Base-by-base conservation (phyloP, 2,329 filamentous ascomycete species). In the Fusarium duplospermum region DNA sequence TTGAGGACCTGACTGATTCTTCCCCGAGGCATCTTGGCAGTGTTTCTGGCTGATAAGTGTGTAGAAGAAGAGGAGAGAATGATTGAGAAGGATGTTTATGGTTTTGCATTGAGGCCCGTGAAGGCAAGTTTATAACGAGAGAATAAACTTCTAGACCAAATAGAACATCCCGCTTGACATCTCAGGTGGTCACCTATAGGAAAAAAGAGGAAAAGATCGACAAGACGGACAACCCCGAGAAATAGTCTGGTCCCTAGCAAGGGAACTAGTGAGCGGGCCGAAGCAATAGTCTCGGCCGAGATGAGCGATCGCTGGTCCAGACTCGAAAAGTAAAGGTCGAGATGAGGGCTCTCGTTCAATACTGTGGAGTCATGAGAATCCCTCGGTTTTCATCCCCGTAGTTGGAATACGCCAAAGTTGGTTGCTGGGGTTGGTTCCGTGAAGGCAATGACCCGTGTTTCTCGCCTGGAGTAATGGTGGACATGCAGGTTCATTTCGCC, bases 261-360 rank as follows among this genome's bases (percentile, higher is more conserved):
- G 47, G 47, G 10, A 52, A 29, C 47, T 52, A 52, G 47, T 14
- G 70, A 72, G 33, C 64, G 62, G n/a, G 54, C 47, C 8, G 64
- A 65, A 2, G 67, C 67, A 1, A 61, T 62, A 22, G 67, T 69
- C 4, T 47, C 45, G 24, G 22, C 24, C 24, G 24, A 50, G 45
- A 50, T 50, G 29, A 27, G 45, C 24, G 16, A 50, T 50, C 16
- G 24, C 4, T 24, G 42, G 42, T 47, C 42, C 22, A 24, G 20
- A 24, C 42, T 47, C 42, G 1, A 22, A 10, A 10, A 24, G 8
- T 0, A 16, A 2, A 24, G 42, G 22, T 24, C 42, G 22, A 24
- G 42, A 24, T 47, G 42, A 18, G 42, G 42, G 20, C 42, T 24
- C 42, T 47, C 22, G 22, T 47, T 27, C 16, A 10, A 47, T 47